phyloP scores from a whole-genome alignment of 148 eudicot genomes.

The Cornus florida region DNA sequence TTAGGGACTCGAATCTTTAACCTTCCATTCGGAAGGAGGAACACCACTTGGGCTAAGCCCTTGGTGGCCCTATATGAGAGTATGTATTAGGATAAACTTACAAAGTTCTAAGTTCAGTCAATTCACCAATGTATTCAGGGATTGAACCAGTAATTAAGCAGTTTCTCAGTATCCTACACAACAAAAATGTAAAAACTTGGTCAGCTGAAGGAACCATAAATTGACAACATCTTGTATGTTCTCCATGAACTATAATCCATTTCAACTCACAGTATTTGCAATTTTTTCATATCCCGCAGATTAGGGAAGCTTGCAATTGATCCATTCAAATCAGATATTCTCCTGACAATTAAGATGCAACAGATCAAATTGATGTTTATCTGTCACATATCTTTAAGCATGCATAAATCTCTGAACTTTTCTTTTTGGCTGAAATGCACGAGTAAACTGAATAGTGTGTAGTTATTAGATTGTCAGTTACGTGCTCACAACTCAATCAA shows the following conservation, averaged over 20 bases:
- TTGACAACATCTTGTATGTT: not conserved
- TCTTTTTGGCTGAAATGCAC: not conserved
- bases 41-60: too few species aligned
- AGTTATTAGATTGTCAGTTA: not conserved
- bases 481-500: slow-evolving; percentile 57
- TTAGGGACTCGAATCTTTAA: too few species aligned
- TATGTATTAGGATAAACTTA: slow-evolving; percentile 14
- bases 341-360: slow-evolving; percentile 38
- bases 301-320: slow-evolving; percentile 40
- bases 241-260: not conserved
- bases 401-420: not conserved
- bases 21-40: too few species aligned
- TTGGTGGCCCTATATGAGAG: too few species aligned
- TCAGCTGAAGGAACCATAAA: not conserved
- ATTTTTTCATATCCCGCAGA: slow-evolving; percentile 23
- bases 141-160: slow-evolving; percentile 55
- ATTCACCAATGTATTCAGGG: slow-evolving; percentile 42
- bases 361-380: not conserved
- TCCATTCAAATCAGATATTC: slow-evolving; percentile 55
- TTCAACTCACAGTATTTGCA: slow-evolving; percentile 43
- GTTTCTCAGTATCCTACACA: slow-evolving; percentile 57
- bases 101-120: slow-evolving; percentile 30
- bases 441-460: not conserved
- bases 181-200: not conserved
- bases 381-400: not conserved